Evolutionary conservation across 345 rosid genomes (phyloP), one percentile per base, ranked within the genome.

Genomic region (Trapa bicornis): DNA sequence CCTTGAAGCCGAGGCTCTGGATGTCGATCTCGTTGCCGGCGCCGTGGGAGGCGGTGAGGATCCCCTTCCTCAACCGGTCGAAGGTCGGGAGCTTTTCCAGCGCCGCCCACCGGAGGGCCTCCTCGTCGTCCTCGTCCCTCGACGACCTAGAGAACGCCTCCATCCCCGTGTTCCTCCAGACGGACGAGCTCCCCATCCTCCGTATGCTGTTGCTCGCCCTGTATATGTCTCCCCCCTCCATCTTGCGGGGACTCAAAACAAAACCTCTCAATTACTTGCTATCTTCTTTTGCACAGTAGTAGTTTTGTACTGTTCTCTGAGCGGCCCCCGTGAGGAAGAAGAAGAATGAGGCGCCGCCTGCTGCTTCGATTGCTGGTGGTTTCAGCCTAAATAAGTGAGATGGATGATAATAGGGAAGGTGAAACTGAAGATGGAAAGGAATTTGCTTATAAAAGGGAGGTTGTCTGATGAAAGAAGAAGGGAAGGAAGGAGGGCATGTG

Each of bases 31-130:
- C 85, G 15, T n/a, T 38, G 3, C 66, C 61, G 0, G n/a, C 65
- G 33, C 85, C 76, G 0, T 48, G 1, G 6, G 71, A 68, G 32
- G 65, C 65, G 6, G 29, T 57, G 33, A 77, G 64, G 37, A 85
- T 58, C 3, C 86, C 86, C 71, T 75, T 85, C 71, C 76, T 74
- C 10, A 80, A 62, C 36, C 85, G 75, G 48, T 73, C 76, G 47
- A 61, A 72, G 17, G 89, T 85, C 0, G 89, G 89, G 12, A 85
- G 76, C 70, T 64, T 80, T 78, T 85, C 87, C 0, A 85, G 72
- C 3, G 87, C 89, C 17, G 85, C 87, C 87, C 87, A 85, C 64
- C 45, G 70, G n/a, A 79, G 75, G 38, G 87, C 87, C 47, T 81
- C 85, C 47, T 85, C 87, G 33, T 81, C 85, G 29, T 85, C 87